These are phyloP conservation scores for Globisporangium polare DNA, from an alignment of 352 stramenopile species.

Conservation along the genomic window DNA sequence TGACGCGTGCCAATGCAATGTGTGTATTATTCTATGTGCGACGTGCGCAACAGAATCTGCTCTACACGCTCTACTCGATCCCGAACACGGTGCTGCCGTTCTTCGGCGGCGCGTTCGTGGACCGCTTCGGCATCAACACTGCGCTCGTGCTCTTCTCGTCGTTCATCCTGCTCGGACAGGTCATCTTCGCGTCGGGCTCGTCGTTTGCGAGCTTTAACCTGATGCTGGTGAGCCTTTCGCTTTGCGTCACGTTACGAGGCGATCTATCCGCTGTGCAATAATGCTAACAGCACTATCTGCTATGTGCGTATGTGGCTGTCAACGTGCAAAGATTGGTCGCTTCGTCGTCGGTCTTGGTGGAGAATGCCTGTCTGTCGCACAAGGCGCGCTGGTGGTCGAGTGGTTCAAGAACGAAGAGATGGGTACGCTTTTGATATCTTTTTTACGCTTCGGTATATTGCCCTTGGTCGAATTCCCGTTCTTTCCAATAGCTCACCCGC, in stretches of 20 bases:
- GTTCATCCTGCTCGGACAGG: conserved; percentile 76
- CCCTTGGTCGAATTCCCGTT: background rate
- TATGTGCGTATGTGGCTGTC: background rate
- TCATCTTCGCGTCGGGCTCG: conserved; percentile 86
- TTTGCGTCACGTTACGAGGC: background rate
- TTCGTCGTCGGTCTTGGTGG: conserved; percentile 91
- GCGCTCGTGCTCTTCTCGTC: conserved; percentile 85
- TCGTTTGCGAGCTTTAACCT: conserved; percentile 69
- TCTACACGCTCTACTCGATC: conserved; percentile 94
- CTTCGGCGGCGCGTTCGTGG: conserved; percentile 91
- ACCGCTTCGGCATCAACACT: conserved; percentile 61
- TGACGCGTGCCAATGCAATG: background rate
- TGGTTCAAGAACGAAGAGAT: conserved; percentile 94
- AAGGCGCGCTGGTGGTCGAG: conserved; percentile 85
- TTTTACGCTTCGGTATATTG: background rate
- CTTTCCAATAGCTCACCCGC: background rate
- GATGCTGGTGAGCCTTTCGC: conserved; percentile 39
- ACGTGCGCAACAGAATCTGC: conserved; percentile 61
- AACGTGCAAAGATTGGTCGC: conserved; percentile 39
- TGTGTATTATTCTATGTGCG: background rate
- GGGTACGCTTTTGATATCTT: conserved; percentile 18
- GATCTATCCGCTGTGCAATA: background rate
- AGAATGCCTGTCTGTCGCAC: conserved; percentile 88
- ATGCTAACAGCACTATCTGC: background rate
- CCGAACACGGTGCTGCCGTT: conserved; percentile 93